Base-by-base conservation (phyloP, 768 basidiomycete species). In the Tulasnella sp. region DNA sequence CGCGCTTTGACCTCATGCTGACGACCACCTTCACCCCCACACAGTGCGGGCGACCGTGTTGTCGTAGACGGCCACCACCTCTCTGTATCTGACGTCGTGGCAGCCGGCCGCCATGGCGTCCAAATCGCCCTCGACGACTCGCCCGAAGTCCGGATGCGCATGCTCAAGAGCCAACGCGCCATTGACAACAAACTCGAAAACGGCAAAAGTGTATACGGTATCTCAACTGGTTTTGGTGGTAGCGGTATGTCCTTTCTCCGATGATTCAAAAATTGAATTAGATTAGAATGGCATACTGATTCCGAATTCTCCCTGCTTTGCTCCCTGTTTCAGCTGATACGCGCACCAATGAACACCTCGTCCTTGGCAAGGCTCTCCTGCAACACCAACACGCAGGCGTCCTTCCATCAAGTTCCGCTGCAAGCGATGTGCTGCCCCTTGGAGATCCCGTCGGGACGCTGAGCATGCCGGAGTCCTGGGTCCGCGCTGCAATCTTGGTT, bases 221-320 rank as follows among this genome's bases (percentile, higher is more conserved):
- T 91, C 39, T 84, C 84, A 46, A 86, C 85, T 4, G 89, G 89
- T 43, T 92, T 87, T 64, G 89, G 88, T 37, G 88, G 87, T n/a
- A 84, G 82, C 63, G 82, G 83, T 72, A 58, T 41, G 68, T 54
- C 12, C 43, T 36, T 37, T 51, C 34, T 14, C 36, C 58, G 12
- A 41, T 37, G 12, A 9, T 7, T 6, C 43, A 17, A 25, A 35
- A 4, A 7, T 50, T 15, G n/a, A n/a, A n/a, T n/a, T n/a, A n/a
- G n/a, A n/a, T n/a, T n/a, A n/a, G n/a, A n/a, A n/a, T n/a, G n/a
- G n/a, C n/a, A n/a, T n/a, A n/a, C 41, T 53, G 17, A 55, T 43
- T n/a, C 34, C 39, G 60, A 52, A 32, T 58, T 39, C n/a, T 19
- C 57, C 37, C 60, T 58, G 12, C 40, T 39, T 41, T 49, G 17